Evolutionary conservation across 257 asterid genomes (phyloP).

Genomic region (Ligustrum vulgare): DNA sequence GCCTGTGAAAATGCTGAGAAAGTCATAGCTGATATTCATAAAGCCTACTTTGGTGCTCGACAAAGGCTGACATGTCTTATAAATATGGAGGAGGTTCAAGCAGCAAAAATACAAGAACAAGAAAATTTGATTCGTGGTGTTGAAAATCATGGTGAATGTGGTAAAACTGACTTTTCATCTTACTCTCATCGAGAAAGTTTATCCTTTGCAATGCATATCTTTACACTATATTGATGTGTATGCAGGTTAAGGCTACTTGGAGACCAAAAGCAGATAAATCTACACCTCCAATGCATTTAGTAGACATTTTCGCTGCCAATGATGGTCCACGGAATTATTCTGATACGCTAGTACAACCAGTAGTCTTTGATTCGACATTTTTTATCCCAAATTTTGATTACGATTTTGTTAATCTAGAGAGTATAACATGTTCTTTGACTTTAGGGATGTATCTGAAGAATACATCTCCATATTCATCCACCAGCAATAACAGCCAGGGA

Average conservation of each 20-base stretch:
- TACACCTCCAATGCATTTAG: too few relatives aligned
- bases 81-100: constrained; percentile 92
- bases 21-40: constrained; percentile 88
- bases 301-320: too few relatives aligned
- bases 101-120: constrained; percentile 96
- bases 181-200: not conserved
- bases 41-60: constrained; percentile 78
- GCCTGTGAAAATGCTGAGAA: constrained; percentile 97
- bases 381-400: too few relatives aligned
- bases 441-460: too few relatives aligned
- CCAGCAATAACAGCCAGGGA: too few relatives aligned
- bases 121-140: constrained; percentile 87
- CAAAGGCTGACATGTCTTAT: constrained; percentile 90
- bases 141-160: constrained; percentile 96
- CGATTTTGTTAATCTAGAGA: too few relatives aligned
- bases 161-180: too few relatives aligned
- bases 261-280: constrained; percentile 68
- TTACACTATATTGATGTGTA: not conserved
- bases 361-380: too few relatives aligned
- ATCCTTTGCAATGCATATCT: constrained; percentile 22
- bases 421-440: too few relatives aligned
- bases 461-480: too few relatives aligned
- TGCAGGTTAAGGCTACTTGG: constrained; percentile 70
- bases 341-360: too few relatives aligned
- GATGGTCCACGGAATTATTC: too few relatives aligned